A percentile compares a stretch with the other conserved stretches of the same genome.
Conservation (phyloP, 108 stramenopile genomes). For the Cyclotella choctawhatcheeana region DNA sequence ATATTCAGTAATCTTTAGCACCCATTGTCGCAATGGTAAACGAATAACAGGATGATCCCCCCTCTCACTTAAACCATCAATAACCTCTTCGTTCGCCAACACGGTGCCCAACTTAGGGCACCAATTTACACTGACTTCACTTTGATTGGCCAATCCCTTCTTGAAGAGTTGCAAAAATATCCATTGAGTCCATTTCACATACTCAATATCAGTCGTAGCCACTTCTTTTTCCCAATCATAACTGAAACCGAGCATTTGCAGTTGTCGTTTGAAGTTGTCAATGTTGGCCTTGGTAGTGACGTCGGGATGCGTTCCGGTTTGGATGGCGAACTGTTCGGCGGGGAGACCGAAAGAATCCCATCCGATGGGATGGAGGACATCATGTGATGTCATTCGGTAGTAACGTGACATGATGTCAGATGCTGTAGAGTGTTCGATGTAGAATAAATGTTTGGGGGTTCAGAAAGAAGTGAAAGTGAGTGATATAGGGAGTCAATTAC, state of each 20-base stretch:
- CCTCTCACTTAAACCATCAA: conserved; percentile 95
- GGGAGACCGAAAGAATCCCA: conserved; percentile 99
- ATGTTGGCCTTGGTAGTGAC: conserved; percentile 94
- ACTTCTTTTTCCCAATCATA: conserved; percentile 98
- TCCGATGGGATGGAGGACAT: conserved; percentile 99
- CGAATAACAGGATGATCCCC: conserved; percentile 93
- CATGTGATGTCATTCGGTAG: conserved; percentile 95
- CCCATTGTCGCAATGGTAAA: conserved; percentile 95
- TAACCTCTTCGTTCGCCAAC: conserved; percentile 98
- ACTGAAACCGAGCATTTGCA: conserved; percentile 94
- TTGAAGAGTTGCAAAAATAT: conserved; percentile 94
- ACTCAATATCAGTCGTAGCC: conserved; percentile 93
- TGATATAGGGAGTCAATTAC: not conserved
- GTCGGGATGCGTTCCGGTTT: conserved; percentile 96
- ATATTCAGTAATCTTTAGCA: conserved; percentile 96
- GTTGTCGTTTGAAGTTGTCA: conserved; percentile 94
- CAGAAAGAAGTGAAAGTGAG: not conserved
- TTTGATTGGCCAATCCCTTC: conserved; percentile 91
- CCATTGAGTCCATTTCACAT: conserved; percentile 99
- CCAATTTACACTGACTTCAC: conserved; percentile 95
- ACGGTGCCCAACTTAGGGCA: conserved; percentile 97
- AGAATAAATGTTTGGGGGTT: conserved; percentile 18
- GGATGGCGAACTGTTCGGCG: conserved; percentile 99
- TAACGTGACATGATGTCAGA: conserved; percentile 98
- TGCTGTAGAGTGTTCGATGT: conserved; percentile 62